Evolutionary conservation across 2,329 filamentous ascomycete genomes (phyloP).

Genomic region (Podosphaera fusca): DNA sequence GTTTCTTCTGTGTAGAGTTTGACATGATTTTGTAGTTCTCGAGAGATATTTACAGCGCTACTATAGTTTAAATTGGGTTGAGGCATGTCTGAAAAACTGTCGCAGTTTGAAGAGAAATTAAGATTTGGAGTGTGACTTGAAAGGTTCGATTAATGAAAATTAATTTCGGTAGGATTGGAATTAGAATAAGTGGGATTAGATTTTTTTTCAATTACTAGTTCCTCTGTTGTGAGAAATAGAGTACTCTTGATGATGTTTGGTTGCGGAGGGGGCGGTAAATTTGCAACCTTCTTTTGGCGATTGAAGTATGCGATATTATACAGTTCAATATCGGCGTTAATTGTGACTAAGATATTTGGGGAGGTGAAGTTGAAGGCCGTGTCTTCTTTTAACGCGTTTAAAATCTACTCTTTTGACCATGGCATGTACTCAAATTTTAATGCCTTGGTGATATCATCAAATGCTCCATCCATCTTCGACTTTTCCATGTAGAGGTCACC

Average conservation of each 20-base stretch:
- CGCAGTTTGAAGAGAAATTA: too few species aligned
- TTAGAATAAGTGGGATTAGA: too few species aligned
- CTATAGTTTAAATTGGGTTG: neutral
- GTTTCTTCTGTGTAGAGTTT: neutral
- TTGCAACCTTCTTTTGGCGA: neutral
- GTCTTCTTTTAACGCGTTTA: neutral
- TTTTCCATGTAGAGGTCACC: neutral
- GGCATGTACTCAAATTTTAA: neutral
- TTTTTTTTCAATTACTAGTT: too few species aligned
- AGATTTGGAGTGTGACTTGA: too few species aligned
- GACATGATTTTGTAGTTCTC: neutral
- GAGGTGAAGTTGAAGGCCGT: neutral
- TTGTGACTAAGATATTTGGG: neutral
- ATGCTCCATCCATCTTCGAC: neutral
- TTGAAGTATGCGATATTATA: neutral
- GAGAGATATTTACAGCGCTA: neutral
- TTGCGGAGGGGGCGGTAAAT: neutral
- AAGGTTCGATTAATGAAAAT: too few species aligned
- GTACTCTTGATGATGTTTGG: neutral
- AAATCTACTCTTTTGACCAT: neutral
- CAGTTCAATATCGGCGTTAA: neutral
- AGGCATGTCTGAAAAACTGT: too few species aligned
- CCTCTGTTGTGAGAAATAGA: too few species aligned
- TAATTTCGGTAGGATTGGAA: too few species aligned
- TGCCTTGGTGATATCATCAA: neutral